Evolutionary conservation across 306 rosid species (phyloP), one percentile per base, ranked within the genome.

Genomic region (Citrullus amarus): DNA sequence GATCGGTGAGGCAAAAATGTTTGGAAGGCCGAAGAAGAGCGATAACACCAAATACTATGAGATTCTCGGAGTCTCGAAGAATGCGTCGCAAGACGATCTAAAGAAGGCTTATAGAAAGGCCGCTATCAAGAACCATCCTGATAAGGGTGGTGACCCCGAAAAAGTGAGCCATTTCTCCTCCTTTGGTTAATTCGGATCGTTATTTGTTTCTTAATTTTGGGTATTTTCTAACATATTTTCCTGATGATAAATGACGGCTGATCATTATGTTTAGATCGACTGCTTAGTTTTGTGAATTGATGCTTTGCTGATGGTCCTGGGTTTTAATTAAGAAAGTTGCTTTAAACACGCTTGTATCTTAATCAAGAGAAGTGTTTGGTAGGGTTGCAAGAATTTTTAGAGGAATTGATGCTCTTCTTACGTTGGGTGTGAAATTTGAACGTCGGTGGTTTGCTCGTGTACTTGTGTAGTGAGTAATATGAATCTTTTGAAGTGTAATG

Each of bases 31-130:
- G 8, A 87, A 85, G 90, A 87, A 85, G 67, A 87, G 90, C 79
- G 86, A 87, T 13, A 87, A 85, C 67, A 87, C 86, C 15, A 87
- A 85, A 79, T 88, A 85, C 80, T 88, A 88, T 51, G 88, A 83
- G 83, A 38, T 83, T 55, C 87, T 88, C 9, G 91, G 91, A 79
- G 91, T 88, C 38, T 80, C 91, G 2, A 88, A 85, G 80, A 80
- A 39, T 75, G 88, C 91, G 68, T 85, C 88, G 61, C 91, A 81
- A 54, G 91, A 88, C 43, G 91, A 88, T 78, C 91, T 88, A 6
- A 88, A 88, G 81, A 88, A 88, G 86, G 91, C 91, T 38, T 88
- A 88, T 18, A 78, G 87, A 30, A 88, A 88, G 75, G 91, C 91
- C 15, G 88, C 89, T 75, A 85, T 88, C 41, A 88, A 88, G 77